Evolutionary conservation across 441 rosid genomes (phyloP), one percentile per base, ranked within the genome.

Genomic region (Aleurites moluccanus): DNA sequence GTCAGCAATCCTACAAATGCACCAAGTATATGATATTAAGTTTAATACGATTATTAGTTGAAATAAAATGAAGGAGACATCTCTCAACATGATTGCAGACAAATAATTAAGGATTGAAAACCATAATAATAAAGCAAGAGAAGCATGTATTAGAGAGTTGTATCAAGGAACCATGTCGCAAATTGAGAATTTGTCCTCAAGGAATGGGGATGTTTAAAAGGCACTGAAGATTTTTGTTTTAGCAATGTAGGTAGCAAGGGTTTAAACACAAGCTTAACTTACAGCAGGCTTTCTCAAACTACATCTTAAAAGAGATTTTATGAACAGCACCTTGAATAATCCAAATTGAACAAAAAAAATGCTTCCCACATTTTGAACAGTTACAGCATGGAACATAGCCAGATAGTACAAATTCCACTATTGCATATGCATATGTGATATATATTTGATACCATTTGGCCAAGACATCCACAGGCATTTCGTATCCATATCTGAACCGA

Each of bases 391-490:
- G 59, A n/a, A 53, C 23, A 53, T 53, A 6, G 25, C n/a, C 20
- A 53, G 10, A 53, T n/a, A n/a, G 25, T 2, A 21, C 9, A 56
- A n/a, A 21, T 53, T 56, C 60, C 28, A 56, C 60, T n/a, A 9
- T 56, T n/a, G 7, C 1, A 56, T 56, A 21, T 9, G n/a, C n/a
- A n/a, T n/a, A n/a, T n/a, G n/a, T n/a, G n/a, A n/a, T n/a, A 40
- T 23, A 50, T 62, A 60, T 63, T 8, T 21, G 40, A 23, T 81
- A 88, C 92, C 92, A 88, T 86, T 85, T 96, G 21, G 99, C 85
- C 82, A 96, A 87, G 50, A 82, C 89, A 82, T 96, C 99, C 3
- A 89, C 98, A 67, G 98, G 97, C 97, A 96, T 92, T 82, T 96
- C 99, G 27, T 96, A 96, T 77, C 98, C 99, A 83, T 93, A 90